These are phyloP conservation scores for Heliamphora pulchella DNA, from an alignment of 179 eudicot genomes.

Conservation along the genomic window DNA sequence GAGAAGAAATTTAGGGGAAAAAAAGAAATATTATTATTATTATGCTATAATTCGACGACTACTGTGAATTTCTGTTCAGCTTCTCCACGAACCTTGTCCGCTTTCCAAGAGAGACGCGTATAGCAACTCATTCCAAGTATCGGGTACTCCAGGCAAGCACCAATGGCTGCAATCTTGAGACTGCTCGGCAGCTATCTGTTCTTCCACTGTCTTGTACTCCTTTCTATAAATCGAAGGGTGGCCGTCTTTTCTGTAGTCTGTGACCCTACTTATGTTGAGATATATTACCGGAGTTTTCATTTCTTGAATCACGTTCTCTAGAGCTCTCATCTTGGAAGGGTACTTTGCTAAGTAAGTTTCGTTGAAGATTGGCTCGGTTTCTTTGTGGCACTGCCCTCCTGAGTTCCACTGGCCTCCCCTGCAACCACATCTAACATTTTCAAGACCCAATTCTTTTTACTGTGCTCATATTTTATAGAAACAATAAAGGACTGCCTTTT, in stretches of 20 bases:
- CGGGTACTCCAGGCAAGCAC: constrained; percentile 97
- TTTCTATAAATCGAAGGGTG: constrained; percentile 83
- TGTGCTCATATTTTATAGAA: background rate
- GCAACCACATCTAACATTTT: constrained; percentile 16
- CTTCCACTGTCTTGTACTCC: constrained; percentile 33
- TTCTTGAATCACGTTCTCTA: constrained; percentile 36
- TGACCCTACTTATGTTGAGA: constrained; percentile 70
- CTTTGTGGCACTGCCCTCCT: constrained; percentile 86
- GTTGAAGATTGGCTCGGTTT: constrained; percentile 67
- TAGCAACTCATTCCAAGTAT: constrained; percentile 79
- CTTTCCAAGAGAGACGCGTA: constrained; percentile 49
- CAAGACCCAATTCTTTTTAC: background rate
- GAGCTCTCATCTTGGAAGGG: constrained; percentile 53
- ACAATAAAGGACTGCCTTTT: background rate
- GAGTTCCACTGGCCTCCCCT: constrained; percentile 96
- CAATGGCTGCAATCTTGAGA: constrained; percentile 94
- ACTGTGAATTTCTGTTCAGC: constrained; percentile 1
- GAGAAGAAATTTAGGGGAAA: too few species aligned
- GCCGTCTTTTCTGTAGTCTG: constrained; percentile 78
- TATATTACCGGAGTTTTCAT: constrained; percentile 74
- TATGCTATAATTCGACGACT: background rate
- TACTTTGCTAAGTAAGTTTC: constrained; percentile 42
- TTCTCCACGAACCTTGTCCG: constrained; percentile 28
- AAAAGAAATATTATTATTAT: background rate
- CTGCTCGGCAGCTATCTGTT: constrained; percentile 37